Evolutionary conservation across 1,284 basidiomycete genomes (phyloP).

Genomic region (Cutaneotrichosporon arboriforme): DNA sequence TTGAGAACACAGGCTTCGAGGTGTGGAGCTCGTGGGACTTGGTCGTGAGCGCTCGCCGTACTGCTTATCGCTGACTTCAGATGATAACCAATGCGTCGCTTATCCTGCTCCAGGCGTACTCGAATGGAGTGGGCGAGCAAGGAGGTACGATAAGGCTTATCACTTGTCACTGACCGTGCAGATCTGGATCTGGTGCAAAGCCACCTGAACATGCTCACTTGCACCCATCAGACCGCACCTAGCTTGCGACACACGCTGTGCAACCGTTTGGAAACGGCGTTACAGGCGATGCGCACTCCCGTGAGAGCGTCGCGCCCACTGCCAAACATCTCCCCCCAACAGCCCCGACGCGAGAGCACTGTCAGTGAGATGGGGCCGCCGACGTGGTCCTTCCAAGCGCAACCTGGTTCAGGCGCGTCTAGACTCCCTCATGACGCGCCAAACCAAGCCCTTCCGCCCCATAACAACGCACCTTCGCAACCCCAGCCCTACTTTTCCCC

Average conservation of each 20-base stretch:
- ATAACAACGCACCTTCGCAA: too few species aligned
- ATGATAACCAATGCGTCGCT: conserved; percentile 21
- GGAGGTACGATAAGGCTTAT: conserved; percentile 1
- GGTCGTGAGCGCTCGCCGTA: conserved; percentile 8
- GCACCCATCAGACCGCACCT: conserved; percentile 19
- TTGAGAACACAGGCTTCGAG: conserved; percentile 19
- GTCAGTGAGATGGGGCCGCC: not conserved
- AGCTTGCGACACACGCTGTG: conserved; percentile 20
- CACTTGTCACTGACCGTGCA: not conserved
- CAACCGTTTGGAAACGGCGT: conserved; percentile 14
- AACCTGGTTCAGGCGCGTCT: not conserved
- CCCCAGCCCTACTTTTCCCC: too few species aligned
- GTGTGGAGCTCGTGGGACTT: conserved; percentile 25
- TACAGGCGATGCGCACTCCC: conserved; percentile 19
- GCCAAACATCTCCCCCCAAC: not conserved
- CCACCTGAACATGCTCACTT: conserved; percentile 19
- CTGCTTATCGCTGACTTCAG: not conserved
- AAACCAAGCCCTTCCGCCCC: not conserved
- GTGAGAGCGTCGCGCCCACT: conserved; percentile 1
- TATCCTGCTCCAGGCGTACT: conserved; percentile 18
- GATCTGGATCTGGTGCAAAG: conserved; percentile 21
- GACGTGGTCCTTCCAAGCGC: conserved; percentile 3
- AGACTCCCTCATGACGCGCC: not conserved
- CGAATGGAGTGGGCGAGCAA: conserved; percentile 11
- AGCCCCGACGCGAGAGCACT: not conserved